phyloP scores from a whole-genome alignment of 129 eudicot species.

The Rutidosis leptorrhynchoides region DNA sequence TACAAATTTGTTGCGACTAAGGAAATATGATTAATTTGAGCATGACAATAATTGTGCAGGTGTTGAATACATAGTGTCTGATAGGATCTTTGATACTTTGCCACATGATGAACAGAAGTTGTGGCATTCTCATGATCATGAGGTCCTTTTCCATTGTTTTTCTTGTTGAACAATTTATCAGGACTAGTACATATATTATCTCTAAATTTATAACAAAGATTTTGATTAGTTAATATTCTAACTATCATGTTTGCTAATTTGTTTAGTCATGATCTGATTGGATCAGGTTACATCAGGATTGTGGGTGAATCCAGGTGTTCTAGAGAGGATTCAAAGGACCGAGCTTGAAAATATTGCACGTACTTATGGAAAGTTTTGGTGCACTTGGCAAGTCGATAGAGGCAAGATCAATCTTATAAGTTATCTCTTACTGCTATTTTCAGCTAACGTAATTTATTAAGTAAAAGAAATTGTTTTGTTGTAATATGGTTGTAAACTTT shows the following conservation, averaged over 20 bases:
- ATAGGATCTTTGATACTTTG: slow-evolving; percentile 52
- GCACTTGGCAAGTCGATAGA: slow-evolving; percentile 97
- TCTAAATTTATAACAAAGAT: not conserved
- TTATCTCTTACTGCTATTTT: not conserved
- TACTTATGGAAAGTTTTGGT: slow-evolving; percentile 92
- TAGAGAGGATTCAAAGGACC: slow-evolving; percentile 55
- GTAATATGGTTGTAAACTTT: not conserved
- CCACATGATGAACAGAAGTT: slow-evolving; percentile 75
- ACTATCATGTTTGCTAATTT: too few relatives aligned
- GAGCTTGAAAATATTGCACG: slow-evolving; percentile 57
- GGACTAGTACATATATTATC: not conserved
- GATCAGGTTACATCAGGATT: slow-evolving; percentile 70
- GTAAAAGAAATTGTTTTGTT: not conserved
- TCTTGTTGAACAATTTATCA: not conserved
- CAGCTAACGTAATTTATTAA: not conserved
- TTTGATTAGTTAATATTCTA: too few relatives aligned
- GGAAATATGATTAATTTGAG: too few relatives aligned
- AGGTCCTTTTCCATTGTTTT: slow-evolving; percentile 37
- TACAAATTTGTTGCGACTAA: too few relatives aligned
- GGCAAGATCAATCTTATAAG: slow-evolving; percentile 31
- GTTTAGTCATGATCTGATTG: not conserved
- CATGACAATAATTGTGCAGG: slow-evolving; percentile 34
- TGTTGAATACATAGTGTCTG: slow-evolving; percentile 80
- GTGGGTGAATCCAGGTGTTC: slow-evolving; percentile 79
- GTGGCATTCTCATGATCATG: slow-evolving; percentile 90